A percentile compares a stretch with the other conserved stretches of the same genome.
Evolutionary conservation across 371 early-diverging fungal genomes (phyloP).

Genomic region (Lichtheimia hyalospora): DNA sequence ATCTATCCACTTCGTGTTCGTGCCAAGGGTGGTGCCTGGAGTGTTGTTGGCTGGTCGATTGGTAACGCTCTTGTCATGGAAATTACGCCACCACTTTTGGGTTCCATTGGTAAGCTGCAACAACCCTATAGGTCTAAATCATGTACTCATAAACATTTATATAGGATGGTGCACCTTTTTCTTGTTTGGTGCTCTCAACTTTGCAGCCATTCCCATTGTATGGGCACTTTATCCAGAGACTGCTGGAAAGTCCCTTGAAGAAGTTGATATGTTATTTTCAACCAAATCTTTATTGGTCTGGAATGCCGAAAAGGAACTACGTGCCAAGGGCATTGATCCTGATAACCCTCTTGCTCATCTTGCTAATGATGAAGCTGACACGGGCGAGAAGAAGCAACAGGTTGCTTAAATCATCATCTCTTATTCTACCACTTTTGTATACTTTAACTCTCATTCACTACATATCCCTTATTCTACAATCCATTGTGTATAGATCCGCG

Average conservation of each 20-base stretch:
- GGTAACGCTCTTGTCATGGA: slow-evolving; percentile 43
- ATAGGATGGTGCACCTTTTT: slow-evolving; percentile 34
- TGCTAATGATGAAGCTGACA: neutral
- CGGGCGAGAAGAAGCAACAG: neutral
- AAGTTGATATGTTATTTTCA: slow-evolving; percentile 38
- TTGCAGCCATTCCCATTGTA: slow-evolving; percentile 38
- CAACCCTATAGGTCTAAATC: no score
- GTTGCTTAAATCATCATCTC: no score
- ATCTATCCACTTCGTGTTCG: slow-evolving; percentile 39
- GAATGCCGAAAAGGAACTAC: slow-evolving; percentile 37
- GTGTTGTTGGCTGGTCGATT: slow-evolving; percentile 48
- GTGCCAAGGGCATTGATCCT: slow-evolving; percentile 15
- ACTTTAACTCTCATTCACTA: no score
- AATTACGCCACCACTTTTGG: slow-evolving; percentile 42
- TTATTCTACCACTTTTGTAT: no score
- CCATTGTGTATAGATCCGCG: no score
- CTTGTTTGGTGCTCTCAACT: slow-evolving; percentile 40
- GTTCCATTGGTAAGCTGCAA: slow-evolving; percentile 19
- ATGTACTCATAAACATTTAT: no score
- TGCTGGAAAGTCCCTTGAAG: slow-evolving; percentile 38
- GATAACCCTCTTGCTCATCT: slow-evolving; percentile 3
- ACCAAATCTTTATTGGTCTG: slow-evolving; percentile 42
- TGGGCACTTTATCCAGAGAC: slow-evolving; percentile 39
- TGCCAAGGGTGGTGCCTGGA: slow-evolving; percentile 43
- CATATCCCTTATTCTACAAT: no score